phyloP scores from a whole-genome alignment of 2,329 filamentous ascomycete genomes.

The Curvularia eragrostidis region DNA sequence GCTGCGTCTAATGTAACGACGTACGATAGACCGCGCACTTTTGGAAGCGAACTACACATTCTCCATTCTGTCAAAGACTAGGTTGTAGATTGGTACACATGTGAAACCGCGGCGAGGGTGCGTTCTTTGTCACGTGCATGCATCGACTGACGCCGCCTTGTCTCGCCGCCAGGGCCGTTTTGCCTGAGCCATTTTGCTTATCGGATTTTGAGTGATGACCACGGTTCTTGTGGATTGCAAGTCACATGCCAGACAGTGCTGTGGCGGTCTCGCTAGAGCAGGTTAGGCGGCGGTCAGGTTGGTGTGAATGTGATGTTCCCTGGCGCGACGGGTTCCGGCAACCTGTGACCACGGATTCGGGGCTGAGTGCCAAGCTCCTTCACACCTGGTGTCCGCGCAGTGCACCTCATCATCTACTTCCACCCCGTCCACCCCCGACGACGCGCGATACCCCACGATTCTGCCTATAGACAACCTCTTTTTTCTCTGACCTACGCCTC shows the following conservation, averaged over 20 bases:
- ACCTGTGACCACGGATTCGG: constrained; percentile 32
- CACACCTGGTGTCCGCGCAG: constrained; percentile 29
- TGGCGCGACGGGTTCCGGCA: constrained; percentile 25
- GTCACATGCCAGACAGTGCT: constrained; percentile 24
- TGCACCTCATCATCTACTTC: constrained; percentile 24
- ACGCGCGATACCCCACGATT: constrained; percentile 34
- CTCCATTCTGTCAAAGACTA: constrained; percentile 30
- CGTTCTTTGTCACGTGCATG: constrained; percentile 16
- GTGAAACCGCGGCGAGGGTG: constrained; percentile 4
- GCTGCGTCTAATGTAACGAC: constrained; percentile 28
- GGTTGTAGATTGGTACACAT: background rate
- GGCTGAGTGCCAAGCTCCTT: constrained; percentile 30
- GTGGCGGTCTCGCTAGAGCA: constrained; percentile 7
- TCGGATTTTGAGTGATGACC: constrained; percentile 5
- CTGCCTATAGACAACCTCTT: constrained; percentile 19
- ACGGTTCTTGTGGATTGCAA: background rate
- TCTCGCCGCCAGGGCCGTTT: constrained; percentile 1
- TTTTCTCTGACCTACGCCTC: constrained; percentile 13
- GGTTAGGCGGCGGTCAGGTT: constrained; percentile 26
- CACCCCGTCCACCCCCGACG: constrained; percentile 34
- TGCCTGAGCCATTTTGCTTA: background rate
- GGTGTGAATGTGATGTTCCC: constrained; percentile 32
- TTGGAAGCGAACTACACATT: constrained; percentile 29
- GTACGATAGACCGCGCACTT: constrained; percentile 14
- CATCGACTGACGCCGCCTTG: background rate